Evolutionary conservation across 1,139 yeast species (phyloP).

Genomic region (Blastobotrys serpentis): DNA sequence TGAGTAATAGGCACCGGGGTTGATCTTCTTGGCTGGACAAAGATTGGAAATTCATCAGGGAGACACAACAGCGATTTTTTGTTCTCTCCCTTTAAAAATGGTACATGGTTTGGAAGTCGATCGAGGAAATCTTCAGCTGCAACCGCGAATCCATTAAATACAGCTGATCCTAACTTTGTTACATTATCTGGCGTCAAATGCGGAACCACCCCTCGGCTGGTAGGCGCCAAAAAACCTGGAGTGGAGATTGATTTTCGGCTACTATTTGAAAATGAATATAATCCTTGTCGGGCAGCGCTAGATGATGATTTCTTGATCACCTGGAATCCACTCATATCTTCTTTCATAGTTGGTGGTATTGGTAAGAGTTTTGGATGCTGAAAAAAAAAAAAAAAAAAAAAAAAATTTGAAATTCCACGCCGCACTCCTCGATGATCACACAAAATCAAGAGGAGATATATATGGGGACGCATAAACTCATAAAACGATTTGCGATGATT

Average conservation of each 20-base stretch:
- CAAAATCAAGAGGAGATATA: background rate
- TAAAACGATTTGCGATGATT: too few relatives aligned
- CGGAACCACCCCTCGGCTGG: constrained; percentile 43
- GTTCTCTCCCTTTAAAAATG: constrained; percentile 23
- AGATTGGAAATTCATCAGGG: constrained; percentile 29
- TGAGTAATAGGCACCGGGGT: constrained; percentile 36
- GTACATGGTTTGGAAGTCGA: constrained; percentile 26
- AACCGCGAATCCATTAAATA: constrained; percentile 30
- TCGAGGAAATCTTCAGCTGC: constrained; percentile 38
- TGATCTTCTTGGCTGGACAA: constrained; percentile 33
- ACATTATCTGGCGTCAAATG: constrained; percentile 45
- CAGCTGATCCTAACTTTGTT: constrained; percentile 18
- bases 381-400: background rate
- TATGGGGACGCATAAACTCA: background rate
- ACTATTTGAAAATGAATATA: constrained; percentile 12
- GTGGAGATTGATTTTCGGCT: constrained; percentile 26
- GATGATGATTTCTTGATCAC: constrained; percentile 14
- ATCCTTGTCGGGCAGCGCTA: constrained; percentile 17
- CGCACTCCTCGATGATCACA: background rate
- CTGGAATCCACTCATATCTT: constrained; percentile 14
- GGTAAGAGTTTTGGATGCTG: background rate
- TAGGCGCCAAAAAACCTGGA: constrained; percentile 37
- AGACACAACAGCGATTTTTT: constrained; percentile 25
- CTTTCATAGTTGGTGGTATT: background rate
- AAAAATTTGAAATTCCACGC: background rate